Percentiles rank a stretch among this genome's conserved stretches.
Conservation (phyloP, 2,329 filamentous ascomycete genomes). For the Ceratocystis ficicola region DNA sequence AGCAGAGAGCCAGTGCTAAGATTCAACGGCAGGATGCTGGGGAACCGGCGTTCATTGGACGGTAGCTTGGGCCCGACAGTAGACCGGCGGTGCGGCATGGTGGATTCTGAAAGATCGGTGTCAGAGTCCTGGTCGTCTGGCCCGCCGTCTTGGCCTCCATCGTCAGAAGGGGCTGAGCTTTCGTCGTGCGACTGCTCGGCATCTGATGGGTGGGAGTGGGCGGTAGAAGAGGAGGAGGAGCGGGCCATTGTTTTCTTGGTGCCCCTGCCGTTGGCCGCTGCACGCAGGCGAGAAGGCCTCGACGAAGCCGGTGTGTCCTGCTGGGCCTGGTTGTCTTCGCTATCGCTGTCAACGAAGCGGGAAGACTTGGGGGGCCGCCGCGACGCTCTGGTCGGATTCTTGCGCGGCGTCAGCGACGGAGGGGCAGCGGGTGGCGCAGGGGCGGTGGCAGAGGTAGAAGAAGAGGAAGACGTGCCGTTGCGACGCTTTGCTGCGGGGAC, state of each 20-base stretch:
- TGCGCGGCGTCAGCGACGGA: conserved; percentile 14
- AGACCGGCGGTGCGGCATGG: conserved; percentile 11
- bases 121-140: neutral
- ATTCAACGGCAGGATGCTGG: conserved; percentile 13
- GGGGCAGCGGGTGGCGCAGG: neutral
- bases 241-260: neutral
- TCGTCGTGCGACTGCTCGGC: conserved; percentile 11
- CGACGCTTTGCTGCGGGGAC: conserved; percentile 14
- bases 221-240: neutral
- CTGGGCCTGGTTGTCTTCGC: neutral
- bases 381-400: conserved; percentile 18
- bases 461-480: conserved; percentile 10
- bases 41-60: conserved; percentile 5
- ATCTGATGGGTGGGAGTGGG: neutral
- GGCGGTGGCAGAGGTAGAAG: neutral
- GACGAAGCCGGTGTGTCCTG: neutral
- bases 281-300: neutral
- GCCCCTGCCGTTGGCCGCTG: neutral
- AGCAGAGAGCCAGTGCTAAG: conserved; percentile 7
- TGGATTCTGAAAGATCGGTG: neutral
- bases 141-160: neutral
- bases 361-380: conserved; percentile 16
- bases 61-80: conserved; percentile 10
- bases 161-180: neutral
- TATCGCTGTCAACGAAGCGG: conserved; percentile 14